Evolutionary conservation across 2,329 filamentous ascomycete species (phyloP).

Genomic region (Aspergillus ruber): DNA sequence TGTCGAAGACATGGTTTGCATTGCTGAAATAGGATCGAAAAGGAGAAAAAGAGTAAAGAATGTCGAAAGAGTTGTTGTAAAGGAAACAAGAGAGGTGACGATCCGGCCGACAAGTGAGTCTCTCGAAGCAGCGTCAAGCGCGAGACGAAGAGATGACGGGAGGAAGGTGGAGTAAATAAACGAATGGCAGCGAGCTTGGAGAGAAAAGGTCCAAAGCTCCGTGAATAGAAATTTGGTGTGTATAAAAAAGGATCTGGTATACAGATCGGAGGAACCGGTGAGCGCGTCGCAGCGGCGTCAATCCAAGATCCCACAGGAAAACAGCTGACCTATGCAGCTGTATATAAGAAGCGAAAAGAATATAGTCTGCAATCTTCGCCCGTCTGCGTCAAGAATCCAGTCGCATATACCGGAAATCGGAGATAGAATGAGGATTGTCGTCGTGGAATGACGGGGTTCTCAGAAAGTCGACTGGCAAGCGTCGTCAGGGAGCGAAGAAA

Average conservation of each 20-base stretch:
- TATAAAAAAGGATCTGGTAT: not conserved
- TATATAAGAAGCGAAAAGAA: not conserved
- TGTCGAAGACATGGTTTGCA: constrained; percentile 32
- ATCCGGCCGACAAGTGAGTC: constrained; percentile 27
- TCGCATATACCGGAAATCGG: not conserved
- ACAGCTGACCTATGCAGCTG: constrained; percentile 36
- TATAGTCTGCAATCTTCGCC: not conserved
- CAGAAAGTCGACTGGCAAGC: not conserved
- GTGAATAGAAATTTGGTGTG: not conserved
- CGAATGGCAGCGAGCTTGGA: constrained; percentile 22
- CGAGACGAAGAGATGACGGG: constrained; percentile 13
- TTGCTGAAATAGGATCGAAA: constrained; percentile 3
- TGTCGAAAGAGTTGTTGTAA: not conserved
- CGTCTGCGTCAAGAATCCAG: constrained; percentile 8
- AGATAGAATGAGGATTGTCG: not conserved
- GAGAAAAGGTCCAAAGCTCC: constrained; percentile 1
- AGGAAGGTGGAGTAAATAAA: constrained; percentile 10
- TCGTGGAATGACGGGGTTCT: not conserved
- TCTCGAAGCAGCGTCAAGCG: constrained; percentile 34
- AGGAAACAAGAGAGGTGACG: constrained; percentile 16
- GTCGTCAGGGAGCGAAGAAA: constrained; percentile 27
- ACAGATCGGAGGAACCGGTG: constrained; percentile 4
- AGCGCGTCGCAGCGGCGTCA: constrained; percentile 32
- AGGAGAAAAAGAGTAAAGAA: constrained; percentile 5
- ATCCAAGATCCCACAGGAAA: constrained; percentile 14